Conservation (phyloP, 495 filamentous ascomycete species). For the Podospora conica region DNA sequence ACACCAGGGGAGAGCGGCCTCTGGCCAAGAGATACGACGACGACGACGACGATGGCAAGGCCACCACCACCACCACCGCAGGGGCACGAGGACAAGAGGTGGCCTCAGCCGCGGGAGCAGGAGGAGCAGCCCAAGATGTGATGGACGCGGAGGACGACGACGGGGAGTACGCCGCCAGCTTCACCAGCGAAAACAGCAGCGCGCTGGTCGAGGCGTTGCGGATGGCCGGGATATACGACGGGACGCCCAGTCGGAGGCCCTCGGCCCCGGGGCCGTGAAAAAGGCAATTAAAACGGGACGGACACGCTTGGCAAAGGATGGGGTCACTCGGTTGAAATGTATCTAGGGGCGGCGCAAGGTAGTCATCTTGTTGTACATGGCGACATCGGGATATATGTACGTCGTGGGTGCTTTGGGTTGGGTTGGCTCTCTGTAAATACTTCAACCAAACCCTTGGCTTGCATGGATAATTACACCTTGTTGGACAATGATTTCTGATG, state of each 20-base stretch:
- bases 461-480: too few relatives aligned
- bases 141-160: conserved; percentile 1
- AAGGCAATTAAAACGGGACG: too few relatives aligned
- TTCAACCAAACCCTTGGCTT: too few relatives aligned
- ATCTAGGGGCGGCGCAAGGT: too few relatives aligned
- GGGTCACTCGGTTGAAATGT: too few relatives aligned
- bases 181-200: background rate
- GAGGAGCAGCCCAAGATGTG: background rate
- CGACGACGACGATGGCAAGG: background rate
- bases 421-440: background rate
- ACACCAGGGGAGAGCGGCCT: background rate
- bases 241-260: background rate
- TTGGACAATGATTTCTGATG: too few relatives aligned
- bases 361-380: too few relatives aligned
- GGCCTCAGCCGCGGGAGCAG: background rate
- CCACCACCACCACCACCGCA: background rate
- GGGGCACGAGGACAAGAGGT: background rate
- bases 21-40: background rate
- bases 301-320: too few relatives aligned
- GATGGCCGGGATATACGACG: background rate
- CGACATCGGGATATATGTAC: too few relatives aligned
- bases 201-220: conserved; percentile 5
- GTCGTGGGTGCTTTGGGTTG: background rate
- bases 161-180: background rate
- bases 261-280: background rate